Conservation (phyloP, 257 asterid species). For the Thymus mandschuricus region DNA sequence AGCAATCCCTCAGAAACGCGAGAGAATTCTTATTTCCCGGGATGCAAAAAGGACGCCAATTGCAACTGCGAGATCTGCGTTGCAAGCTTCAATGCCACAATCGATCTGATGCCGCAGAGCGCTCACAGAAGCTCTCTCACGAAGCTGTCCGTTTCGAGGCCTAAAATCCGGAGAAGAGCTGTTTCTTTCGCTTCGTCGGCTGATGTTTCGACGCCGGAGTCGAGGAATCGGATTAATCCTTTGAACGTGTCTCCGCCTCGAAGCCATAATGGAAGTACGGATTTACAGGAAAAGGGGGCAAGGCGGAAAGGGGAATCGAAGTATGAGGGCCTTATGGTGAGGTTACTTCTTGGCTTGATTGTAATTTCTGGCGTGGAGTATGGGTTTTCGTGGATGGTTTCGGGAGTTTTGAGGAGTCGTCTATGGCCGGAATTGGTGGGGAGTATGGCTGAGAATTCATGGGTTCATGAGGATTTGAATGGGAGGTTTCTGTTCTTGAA, state of each 20-base stretch:
- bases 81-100: constrained; percentile 84
- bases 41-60: constrained; percentile 81
- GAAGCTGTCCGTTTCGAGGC: constrained; percentile 47
- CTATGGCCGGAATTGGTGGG: constrained; percentile 50
- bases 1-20: constrained; percentile 46
- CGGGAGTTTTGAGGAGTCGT: constrained; percentile 42
- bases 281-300: constrained; percentile 37
- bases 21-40: constrained; percentile 68
- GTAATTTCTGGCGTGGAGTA: constrained; percentile 47
- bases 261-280: constrained; percentile 33
- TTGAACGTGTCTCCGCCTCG: constrained; percentile 35
- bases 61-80: constrained; percentile 82
- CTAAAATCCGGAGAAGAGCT: constrained; percentile 54
- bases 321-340: constrained; percentile 35
- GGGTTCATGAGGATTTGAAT: constrained; percentile 43
- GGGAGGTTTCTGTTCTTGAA: constrained; percentile 56
- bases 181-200: constrained; percentile 43
- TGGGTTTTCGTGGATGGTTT: constrained; percentile 53
- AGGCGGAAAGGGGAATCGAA: constrained; percentile 43
- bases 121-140: constrained; percentile 50
- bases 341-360: constrained; percentile 45
- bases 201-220: constrained; percentile 50
- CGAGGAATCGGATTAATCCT: constrained; percentile 27
- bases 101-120: constrained; percentile 69
- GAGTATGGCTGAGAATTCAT: constrained; percentile 51